These are phyloP conservation scores for Picea sitchensis DNA, from an alignment of 75 land plant genomes.

Conservation along the genomic window DNA sequence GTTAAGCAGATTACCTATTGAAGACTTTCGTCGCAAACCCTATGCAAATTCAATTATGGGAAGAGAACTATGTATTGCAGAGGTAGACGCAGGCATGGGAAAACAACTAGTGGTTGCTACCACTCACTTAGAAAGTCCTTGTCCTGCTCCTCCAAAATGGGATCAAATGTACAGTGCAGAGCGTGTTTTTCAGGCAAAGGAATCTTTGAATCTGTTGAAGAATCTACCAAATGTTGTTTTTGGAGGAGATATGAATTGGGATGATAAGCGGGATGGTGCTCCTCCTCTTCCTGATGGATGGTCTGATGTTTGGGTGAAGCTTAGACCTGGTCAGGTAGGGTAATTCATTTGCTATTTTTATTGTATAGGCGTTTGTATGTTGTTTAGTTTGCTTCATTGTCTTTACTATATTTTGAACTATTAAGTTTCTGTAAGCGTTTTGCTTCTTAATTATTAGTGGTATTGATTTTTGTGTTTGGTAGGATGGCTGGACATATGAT, in stretches of 20 bases:
- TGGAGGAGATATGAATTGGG: constrained; percentile 99
- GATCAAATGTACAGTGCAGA: constrained; percentile 94
- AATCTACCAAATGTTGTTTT: constrained; percentile 66
- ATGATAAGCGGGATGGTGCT: constrained; percentile 76
- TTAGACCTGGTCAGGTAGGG: constrained; percentile 58
- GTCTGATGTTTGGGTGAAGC: constrained; percentile 80
- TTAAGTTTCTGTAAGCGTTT: background rate
- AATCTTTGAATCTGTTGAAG: constrained; percentile 55
- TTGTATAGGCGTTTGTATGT: background rate
- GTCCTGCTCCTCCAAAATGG: constrained; percentile 93
- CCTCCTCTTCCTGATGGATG: constrained; percentile 83
- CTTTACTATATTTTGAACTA: background rate
- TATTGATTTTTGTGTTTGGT: constrained; percentile 4
- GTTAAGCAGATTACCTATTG: constrained; percentile 73
- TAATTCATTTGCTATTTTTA: background rate
- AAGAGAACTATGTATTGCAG: constrained; percentile 75
- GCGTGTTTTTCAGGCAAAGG: constrained; percentile 78
- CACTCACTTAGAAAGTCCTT: constrained; percentile 87
- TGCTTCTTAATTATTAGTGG: background rate
- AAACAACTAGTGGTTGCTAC: constrained; percentile 68
- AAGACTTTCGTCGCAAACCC: constrained; percentile 50
- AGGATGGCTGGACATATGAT: constrained; percentile 90
- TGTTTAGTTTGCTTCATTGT: background rate
- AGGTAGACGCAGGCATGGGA: constrained; percentile 31
- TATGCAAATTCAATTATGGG: constrained; percentile 83